A percentile compares a stretch with the other conserved stretches of the same genome.
phyloP scores from a whole-genome alignment of 2,329 filamentous ascomycete genomes.

The Exophiala bonariae region DNA sequence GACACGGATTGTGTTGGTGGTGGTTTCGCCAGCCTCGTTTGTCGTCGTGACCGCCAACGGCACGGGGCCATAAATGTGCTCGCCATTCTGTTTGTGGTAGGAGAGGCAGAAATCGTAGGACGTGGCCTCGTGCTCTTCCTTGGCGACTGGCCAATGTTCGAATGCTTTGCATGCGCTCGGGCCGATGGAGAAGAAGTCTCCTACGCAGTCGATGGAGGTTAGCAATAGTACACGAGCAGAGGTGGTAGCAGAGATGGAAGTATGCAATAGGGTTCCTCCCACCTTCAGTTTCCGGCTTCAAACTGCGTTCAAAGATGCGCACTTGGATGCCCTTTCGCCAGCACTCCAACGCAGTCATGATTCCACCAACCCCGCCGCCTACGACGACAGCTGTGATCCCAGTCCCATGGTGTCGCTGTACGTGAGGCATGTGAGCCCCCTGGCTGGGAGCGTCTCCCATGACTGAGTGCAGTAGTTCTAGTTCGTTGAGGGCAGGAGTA shows the following conservation, averaged over 20 bases:
- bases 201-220: not conserved
- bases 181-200: not conserved
- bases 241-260: not conserved
- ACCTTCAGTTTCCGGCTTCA: not conserved
- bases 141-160: not conserved
- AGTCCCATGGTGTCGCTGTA: not conserved
- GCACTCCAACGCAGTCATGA: slow-evolving; percentile 31
- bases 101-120: not conserved
- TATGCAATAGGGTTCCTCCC: not conserved
- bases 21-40: not conserved
- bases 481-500: not conserved
- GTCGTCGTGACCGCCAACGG: not conserved
- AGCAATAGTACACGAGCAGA: not conserved
- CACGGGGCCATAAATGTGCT: not conserved
- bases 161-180: not conserved
- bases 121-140: not conserved
- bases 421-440: not conserved
- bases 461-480: not conserved
- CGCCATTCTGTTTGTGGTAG: not conserved
- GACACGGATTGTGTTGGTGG: not conserved
- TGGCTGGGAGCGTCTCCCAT: not conserved
- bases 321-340: slow-evolving; percentile 33
- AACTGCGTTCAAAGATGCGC: slow-evolving; percentile 27
- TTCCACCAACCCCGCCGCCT: slow-evolving; percentile 31
- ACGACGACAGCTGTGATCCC: slow-evolving; percentile 20